Evolutionary conservation across 176 grass and related monocot species (phyloP).

Genomic region (Hordeum marinum): DNA sequence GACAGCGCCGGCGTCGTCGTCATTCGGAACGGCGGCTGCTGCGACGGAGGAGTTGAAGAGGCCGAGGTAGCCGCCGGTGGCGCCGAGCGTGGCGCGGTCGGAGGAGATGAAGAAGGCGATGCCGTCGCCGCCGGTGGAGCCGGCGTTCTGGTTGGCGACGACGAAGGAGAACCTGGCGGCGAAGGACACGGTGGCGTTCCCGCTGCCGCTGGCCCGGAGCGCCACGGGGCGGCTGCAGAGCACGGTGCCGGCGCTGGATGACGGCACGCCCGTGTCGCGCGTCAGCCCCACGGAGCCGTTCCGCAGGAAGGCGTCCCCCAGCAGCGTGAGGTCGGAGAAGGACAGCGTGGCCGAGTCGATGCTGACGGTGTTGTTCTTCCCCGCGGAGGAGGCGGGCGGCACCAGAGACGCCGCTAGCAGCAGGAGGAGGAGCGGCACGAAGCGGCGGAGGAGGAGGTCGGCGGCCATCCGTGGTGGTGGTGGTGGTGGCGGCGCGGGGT

Average conservation of each 20-base stretch:
- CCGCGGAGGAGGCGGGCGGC: neutral
- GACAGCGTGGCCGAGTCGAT: constrained; percentile 72
- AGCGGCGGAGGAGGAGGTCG: neutral
- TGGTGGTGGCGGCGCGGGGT: neutral
- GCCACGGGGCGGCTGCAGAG: constrained; percentile 64
- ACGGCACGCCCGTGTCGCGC: constrained; percentile 68
- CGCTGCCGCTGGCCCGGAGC: neutral
- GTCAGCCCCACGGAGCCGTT: constrained; percentile 76
- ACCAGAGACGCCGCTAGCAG: neutral
- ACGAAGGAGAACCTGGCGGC: constrained; percentile 80
- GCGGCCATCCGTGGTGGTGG: constrained; percentile 17
- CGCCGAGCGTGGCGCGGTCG: constrained; percentile 44
- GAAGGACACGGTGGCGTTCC: constrained; percentile 40
- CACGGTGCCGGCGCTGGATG: constrained; percentile 67
- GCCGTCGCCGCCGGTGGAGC: constrained; percentile 61
- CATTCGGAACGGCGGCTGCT: neutral
- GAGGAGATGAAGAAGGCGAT: constrained; percentile 83
- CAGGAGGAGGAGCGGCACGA: neutral
- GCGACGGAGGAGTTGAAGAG: constrained; percentile 50
- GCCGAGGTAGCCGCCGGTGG: constrained; percentile 72
- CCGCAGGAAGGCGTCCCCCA: constrained; percentile 79
- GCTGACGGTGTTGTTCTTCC: constrained; percentile 23
- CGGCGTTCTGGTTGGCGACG: constrained; percentile 46
- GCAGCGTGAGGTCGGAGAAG: constrained; percentile 71
- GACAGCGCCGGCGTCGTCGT: neutral